Conservation (phyloP, 257 asterid species). For the Eustoma russellianum region DNA sequence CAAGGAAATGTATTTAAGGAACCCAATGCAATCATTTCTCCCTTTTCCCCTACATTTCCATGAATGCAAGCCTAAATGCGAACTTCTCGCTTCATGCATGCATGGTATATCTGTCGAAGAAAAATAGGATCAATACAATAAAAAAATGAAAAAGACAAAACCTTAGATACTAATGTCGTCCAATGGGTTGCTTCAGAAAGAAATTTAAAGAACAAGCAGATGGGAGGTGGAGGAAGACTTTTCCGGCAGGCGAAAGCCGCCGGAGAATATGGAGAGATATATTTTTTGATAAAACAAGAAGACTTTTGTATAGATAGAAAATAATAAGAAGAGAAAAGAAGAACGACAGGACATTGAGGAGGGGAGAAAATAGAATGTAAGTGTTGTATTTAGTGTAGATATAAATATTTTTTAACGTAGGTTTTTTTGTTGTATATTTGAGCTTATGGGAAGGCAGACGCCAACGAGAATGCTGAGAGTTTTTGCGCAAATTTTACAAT, state of each 20-base stretch:
- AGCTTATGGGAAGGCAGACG: no score
- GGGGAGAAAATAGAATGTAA: no score
- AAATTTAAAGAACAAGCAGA: not conserved
- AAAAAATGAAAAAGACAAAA: conserved; percentile 1
- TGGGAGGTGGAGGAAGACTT: conserved; percentile 1
- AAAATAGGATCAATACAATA: not conserved
- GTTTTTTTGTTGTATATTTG: no score
- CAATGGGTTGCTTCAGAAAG: not conserved
- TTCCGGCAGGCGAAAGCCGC: conserved; percentile 43
- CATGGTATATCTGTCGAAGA: not conserved
- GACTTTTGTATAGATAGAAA: not conserved
- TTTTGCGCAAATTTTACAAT: no score
- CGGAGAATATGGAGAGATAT: conserved; percentile 14
- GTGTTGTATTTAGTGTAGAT: no score
- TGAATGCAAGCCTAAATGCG: no score
- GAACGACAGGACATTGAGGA: no score
- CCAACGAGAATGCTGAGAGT: no score
- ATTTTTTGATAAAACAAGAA: not conserved
- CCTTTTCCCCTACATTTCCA: no score
- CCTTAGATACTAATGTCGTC: not conserved
- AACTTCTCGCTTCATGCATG: conserved; percentile 2
- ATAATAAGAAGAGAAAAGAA: no score
- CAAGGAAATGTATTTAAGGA: not conserved
- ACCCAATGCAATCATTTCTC: not conserved
- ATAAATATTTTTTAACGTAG: no score